A percentile compares a stretch with the other conserved stretches of the same genome.
Evolutionary conservation across 257 asterid species (phyloP).

Genomic region (Forsythia suspensa): DNA sequence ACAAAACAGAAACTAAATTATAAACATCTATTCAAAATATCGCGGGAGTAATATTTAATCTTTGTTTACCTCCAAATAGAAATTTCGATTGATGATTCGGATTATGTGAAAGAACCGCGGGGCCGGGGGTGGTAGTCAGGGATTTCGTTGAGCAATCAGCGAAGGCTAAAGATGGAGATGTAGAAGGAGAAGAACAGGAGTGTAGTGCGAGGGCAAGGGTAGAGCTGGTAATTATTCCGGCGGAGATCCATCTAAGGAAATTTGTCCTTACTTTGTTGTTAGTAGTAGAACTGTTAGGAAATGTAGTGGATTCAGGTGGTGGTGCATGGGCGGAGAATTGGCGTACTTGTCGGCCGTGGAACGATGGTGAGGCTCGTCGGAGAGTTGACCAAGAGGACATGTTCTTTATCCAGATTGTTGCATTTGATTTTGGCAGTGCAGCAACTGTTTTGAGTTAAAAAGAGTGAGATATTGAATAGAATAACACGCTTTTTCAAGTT

Average conservation of each 20-base stretch:
- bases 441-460: neutral
- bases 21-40: neutral
- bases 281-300: neutral
- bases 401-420: constrained; percentile 12
- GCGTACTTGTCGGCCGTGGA: constrained; percentile 34
- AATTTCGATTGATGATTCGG: constrained; percentile 30
- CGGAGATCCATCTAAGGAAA: constrained; percentile 53
- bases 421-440: neutral
- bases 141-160: constrained; percentile 31
- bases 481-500: neutral
- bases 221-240: constrained; percentile 57
- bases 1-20: constrained; percentile 5
- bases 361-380: constrained; percentile 43
- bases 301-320: constrained; percentile 17
- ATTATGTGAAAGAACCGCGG: constrained; percentile 23
- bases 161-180: constrained; percentile 34
- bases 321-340: constrained; percentile 35
- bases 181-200: constrained; percentile 28
- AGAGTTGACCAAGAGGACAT: constrained; percentile 62
- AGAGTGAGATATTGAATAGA: neutral
- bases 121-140: constrained; percentile 16
- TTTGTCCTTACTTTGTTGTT: constrained; percentile 14
- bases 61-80: constrained; percentile 56
- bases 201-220: constrained; percentile 43
- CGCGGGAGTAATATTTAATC: neutral